Evolutionary conservation across 768 basidiomycete genomes (phyloP), one percentile per base, ranked within the genome.

Genomic region (Pisolithus orientalis): DNA sequence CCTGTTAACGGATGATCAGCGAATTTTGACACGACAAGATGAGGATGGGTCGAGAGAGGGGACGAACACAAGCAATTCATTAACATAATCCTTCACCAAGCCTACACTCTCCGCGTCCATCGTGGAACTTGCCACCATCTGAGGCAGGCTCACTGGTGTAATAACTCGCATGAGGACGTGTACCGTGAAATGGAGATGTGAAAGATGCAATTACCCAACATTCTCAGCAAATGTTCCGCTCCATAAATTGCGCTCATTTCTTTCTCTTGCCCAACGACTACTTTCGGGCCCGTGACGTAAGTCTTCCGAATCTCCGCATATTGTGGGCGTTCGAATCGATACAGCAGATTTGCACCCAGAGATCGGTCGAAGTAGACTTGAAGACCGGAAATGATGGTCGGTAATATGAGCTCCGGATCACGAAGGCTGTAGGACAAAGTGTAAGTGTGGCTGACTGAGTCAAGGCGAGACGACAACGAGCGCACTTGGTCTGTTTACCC

Each of bases 301-400:
- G 70, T 69, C 61, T 85, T 83, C 42, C 88, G 80, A 24, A 90
- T 78, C 45, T 86, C 83, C 5, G 86, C 84, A 57, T 95, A 97
- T 66, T 98, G 94, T 6, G 83, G 82, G n/a, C 95, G 81, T 67
- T 99, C 95, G 58, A 95, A 94, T 17, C 93, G 85, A 64, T 98
- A 99, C 4, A 98, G 77, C 27, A 99, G 78, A 67, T 90, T 94
- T 52, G 87, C 82, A 5, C 95, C 89, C 1, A 91, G 78, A 0
- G 92, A 85, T 31, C 90, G 87, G 68, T 99, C 92, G 64, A 99
- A 99, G 72, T 99, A 98, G 43, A 88, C 78, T 47, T 84, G 80
- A 10, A 98, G 75, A 1, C 95, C 95, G 1, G 88, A 82, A 40
- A 91, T 74, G 51, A 96, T 84, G 5, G 93, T 94, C 16, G 85